phyloP scores from a whole-genome alignment of 208 protist genomes.

The Phytomonas francai region DNA sequence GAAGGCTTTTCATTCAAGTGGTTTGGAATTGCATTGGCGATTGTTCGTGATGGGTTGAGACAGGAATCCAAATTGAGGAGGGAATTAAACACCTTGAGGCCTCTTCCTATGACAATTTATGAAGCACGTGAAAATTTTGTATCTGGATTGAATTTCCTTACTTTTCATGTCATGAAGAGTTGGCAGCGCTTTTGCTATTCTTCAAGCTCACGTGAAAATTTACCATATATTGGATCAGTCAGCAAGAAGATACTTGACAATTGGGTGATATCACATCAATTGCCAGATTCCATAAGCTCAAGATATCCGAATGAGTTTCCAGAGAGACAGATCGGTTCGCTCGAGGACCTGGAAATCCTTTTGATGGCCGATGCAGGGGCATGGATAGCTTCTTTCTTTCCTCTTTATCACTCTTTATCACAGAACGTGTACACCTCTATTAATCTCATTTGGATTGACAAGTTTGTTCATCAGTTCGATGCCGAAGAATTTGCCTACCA shows the following conservation, averaged over 20 bases:
- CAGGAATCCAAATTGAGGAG: not conserved
- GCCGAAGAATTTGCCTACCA: slow-evolving; percentile 42
- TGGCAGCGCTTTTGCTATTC: not conserved
- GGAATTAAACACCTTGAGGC: not conserved
- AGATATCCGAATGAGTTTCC: not conserved
- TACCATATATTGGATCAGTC: not conserved
- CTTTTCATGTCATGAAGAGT: not conserved
- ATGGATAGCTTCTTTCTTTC: not conserved
- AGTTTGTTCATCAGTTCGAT: slow-evolving; percentile 7
- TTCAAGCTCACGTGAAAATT: not conserved
- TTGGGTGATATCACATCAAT: not conserved
- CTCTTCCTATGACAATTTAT: not conserved
- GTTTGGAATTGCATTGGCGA: not conserved
- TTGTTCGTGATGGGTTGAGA: not conserved
- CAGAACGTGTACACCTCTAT: not conserved
- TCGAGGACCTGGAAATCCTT: not conserved
- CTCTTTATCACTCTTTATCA: not conserved
- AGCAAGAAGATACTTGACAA: not conserved
- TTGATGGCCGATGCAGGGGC: not conserved
- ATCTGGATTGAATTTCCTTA: not conserved
- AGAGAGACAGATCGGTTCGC: not conserved
- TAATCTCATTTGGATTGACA: not conserved
- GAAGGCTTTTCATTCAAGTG: not conserved
- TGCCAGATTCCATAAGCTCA: not conserved
- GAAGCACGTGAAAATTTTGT: not conserved